Conservation (phyloP, 2,329 filamentous ascomycete species). For the Herpomyces periplanetae region DNA sequence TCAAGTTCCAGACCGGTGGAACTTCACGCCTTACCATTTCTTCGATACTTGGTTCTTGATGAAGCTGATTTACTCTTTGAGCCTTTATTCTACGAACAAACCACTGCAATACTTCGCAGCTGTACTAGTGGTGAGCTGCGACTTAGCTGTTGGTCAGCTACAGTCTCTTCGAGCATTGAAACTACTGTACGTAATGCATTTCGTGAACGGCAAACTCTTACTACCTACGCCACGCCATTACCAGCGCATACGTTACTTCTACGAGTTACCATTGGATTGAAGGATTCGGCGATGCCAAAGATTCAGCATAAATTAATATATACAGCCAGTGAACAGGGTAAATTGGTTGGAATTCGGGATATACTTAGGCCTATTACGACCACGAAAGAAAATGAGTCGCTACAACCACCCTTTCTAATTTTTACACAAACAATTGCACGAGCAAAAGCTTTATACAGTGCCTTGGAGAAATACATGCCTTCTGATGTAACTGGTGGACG, state of each 20-base stretch:
- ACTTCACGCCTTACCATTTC: slow-evolving; percentile 17
- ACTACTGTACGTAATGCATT: slow-evolving; percentile 29
- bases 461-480: slow-evolving; percentile 78
- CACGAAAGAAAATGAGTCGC: slow-evolving; percentile 13
- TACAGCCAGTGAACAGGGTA: slow-evolving; percentile 65
- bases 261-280: slow-evolving; percentile 68
- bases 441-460: slow-evolving; percentile 47
- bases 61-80: slow-evolving; percentile 86
- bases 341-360: slow-evolving; percentile 60
- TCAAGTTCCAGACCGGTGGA: slow-evolving; percentile 8
- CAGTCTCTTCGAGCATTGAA: slow-evolving; percentile 79
- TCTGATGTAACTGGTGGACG: slow-evolving; percentile 49
- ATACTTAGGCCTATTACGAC: slow-evolving; percentile 33
- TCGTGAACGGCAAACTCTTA: slow-evolving; percentile 10
- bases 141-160: slow-evolving; percentile 69
- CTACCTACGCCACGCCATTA: slow-evolving; percentile 5
- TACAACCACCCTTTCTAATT: slow-evolving; percentile 63
- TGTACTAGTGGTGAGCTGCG: slow-evolving; percentile 28
- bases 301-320: slow-evolving; percentile 63
- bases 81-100: slow-evolving; percentile 58
- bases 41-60: slow-evolving; percentile 41
- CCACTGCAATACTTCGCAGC: slow-evolving; percentile 39
- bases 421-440: slow-evolving; percentile 88
- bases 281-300: slow-evolving; percentile 76
- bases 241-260: slow-evolving; percentile 23